Conservation (phyloP, 23 red algal species). For the Chondrus crispus region DNA sequence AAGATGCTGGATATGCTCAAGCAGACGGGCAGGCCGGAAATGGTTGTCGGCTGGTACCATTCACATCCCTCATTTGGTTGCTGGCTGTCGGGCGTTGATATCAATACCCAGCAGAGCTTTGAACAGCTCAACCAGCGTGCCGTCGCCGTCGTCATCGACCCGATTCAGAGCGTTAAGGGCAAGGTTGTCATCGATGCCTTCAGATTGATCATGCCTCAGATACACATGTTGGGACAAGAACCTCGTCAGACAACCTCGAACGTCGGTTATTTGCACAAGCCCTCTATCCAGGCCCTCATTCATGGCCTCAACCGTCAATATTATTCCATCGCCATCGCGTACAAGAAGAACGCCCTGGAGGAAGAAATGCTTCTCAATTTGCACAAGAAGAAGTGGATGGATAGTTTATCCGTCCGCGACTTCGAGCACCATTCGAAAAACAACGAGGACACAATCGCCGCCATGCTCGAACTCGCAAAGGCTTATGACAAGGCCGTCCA, state of each 20-base stretch:
- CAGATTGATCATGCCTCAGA: conserved; percentile 90
- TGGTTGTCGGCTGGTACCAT: conserved; percentile 99
- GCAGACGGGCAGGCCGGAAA: conserved; percentile 95
- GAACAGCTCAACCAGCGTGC: conserved; percentile 96
- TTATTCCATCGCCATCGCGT: conserved; percentile 94
- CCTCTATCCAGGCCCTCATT: conserved; percentile 98
- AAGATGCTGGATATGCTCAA: conserved; percentile 99
- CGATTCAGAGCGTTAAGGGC: conserved; percentile 95
- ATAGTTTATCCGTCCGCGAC: conserved; percentile 63
- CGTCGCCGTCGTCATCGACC: conserved; percentile 95
- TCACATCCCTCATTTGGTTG: conserved; percentile 98
- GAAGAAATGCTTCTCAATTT: conserved; percentile 97
- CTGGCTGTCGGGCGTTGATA: conserved; percentile 98
- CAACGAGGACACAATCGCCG: conserved; percentile 72
- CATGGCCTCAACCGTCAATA: conserved; percentile 99
- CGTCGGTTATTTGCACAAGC: conserved; percentile 94
- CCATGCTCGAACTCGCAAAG: conserved; percentile 91
- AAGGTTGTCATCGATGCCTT: conserved; percentile 99
- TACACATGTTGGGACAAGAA: conserved; percentile 85
- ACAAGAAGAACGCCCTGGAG: conserved; percentile 98
- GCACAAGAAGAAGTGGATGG: conserved; percentile 96
- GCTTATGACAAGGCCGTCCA: conserved; percentile 78
- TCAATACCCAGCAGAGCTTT: conserved; percentile 98
- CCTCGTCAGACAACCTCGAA: conserved; percentile 97
- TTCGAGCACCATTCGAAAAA: conserved; percentile 62